Conservation (phyloP, 2,329 filamentous ascomycete genomes). For the Penicillium sp. region DNA sequence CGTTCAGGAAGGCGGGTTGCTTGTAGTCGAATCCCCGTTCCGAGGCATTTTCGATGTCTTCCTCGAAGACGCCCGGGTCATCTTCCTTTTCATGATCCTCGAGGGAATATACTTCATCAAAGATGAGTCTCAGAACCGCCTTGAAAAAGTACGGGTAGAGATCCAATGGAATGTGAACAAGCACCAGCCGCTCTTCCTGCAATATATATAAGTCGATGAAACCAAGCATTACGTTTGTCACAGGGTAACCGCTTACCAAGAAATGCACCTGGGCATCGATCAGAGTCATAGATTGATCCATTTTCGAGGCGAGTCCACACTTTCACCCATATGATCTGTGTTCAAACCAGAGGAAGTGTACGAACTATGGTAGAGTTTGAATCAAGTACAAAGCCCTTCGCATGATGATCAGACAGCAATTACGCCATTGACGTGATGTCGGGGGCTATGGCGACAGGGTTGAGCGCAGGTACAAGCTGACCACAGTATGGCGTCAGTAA, state of each 20-base stretch:
- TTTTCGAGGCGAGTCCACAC: neutral
- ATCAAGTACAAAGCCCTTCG: neutral
- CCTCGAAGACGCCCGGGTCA: conserved; percentile 38
- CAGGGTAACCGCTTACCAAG: conserved; percentile 15
- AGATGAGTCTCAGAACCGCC: conserved; percentile 79
- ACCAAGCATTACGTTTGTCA: neutral
- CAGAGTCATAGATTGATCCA: conserved; percentile 23
- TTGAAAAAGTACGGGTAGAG: conserved; percentile 77
- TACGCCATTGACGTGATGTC: conserved; percentile 23
- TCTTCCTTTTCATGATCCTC: conserved; percentile 38
- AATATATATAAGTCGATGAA: conserved; percentile 2
- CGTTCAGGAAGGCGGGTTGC: conserved; percentile 81
- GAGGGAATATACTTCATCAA: conserved; percentile 55
- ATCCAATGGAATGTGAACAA: conserved; percentile 85
- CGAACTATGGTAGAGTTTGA: neutral
- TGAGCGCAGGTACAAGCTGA: neutral
- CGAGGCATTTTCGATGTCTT: conserved; percentile 34
- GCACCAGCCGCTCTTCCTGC: conserved; percentile 79
- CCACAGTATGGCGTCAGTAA: conserved; percentile 15
- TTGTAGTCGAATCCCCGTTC: conserved; percentile 40
- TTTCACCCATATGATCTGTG: neutral
- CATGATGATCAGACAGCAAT: conserved; percentile 2
- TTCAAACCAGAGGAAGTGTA: too few species aligned
- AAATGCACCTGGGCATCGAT: conserved; percentile 26
- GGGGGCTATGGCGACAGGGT: conserved; percentile 6